Percentiles rank a stretch among this genome's conserved stretches.
These are phyloP conservation scores for Aspergillus brunneoviolaceus DNA, from an alignment of 2,329 filamentous ascomycete genomes.

Conservation along the genomic window DNA sequence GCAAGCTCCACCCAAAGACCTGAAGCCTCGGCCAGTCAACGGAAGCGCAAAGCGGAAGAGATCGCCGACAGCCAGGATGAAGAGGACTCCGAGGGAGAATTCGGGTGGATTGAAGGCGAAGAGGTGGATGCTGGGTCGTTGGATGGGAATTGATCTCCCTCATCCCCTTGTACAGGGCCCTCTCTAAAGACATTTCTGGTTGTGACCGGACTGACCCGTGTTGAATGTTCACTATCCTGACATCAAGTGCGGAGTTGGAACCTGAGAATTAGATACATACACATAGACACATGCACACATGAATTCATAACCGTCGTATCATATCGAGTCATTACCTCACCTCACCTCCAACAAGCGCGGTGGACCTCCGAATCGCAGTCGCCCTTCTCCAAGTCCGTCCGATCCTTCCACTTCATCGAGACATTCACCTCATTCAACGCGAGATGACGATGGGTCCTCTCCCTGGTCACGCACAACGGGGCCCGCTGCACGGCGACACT, in stretches of 20 bases:
- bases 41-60: slow-evolving; percentile 47
- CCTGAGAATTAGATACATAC: not conserved
- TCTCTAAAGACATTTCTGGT: too few species aligned
- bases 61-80: slow-evolving; percentile 48
- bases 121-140: slow-evolving; percentile 12
- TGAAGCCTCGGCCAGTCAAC: slow-evolving; percentile 5
- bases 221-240: not conserved
- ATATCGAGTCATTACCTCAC: not conserved
- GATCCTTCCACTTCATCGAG: not conserved
- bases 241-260: not conserved
- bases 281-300: not conserved
- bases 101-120: slow-evolving; percentile 29
- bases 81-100: slow-evolving; percentile 33
- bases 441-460: not conserved
- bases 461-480: not conserved
- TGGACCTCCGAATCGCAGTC: not conserved
- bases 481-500: not conserved
- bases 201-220: not conserved
- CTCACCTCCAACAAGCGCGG: not conserved
- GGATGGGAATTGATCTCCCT: slow-evolving; percentile 1
- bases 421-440: not conserved
- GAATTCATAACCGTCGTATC: not conserved
- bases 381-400: not conserved
- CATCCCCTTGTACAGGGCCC: too few species aligned
- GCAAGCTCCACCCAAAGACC: not conserved